Evolutionary conservation across 1,284 basidiomycete genomes (phyloP), one percentile per base, ranked within the genome.

Genomic region (Tremellales sp.): DNA sequence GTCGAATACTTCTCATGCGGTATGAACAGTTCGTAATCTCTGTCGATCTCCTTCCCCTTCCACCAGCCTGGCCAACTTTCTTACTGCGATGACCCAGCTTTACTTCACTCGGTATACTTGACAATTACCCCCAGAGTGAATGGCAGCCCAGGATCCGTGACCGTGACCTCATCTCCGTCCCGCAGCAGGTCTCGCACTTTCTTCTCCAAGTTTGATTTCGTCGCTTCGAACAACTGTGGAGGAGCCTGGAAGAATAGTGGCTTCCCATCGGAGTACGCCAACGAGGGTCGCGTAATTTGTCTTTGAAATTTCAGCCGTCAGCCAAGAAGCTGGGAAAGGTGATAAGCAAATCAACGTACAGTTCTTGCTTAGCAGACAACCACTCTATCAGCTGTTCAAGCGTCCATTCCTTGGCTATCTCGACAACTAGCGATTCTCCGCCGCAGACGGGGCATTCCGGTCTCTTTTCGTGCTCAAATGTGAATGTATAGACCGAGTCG

Each of bases 391-490:
- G 75, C 42, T 81, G 75, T 57, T 93, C 87, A 19, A 97, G 80
- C 2, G 85, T 90, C 77, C 80, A 80, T 8, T 87, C 84, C 25
- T 75, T 76, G 43, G 75, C 79, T 50, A 93, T 78, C 3, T 78
- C 72, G 33, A 90, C 75, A 40, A 86, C 81, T 27, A 90, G 73
- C 0, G 86, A 77, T 68, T 95, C 87, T 27, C 92, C 92, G 3
- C 95, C 95, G 66, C 95, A 99, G 4, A 98, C 95, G 2, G 94
- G 94, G 70, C 95, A 99, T 61, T 97, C 91, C 1, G 81, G 78
- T 34, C 91, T 85, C 66, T 85, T 85, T 73, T 97, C 89, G 67
- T 95, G 87, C 73, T 97, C 84, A 63, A 98, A 99, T 0, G 95
- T 98, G 74, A 90, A 95, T 1, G 94, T 95, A 73, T 98, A 99